Evolutionary conservation across 2,329 filamentous ascomycete species (phyloP).

Genomic region (Apiospora phragmitis): DNA sequence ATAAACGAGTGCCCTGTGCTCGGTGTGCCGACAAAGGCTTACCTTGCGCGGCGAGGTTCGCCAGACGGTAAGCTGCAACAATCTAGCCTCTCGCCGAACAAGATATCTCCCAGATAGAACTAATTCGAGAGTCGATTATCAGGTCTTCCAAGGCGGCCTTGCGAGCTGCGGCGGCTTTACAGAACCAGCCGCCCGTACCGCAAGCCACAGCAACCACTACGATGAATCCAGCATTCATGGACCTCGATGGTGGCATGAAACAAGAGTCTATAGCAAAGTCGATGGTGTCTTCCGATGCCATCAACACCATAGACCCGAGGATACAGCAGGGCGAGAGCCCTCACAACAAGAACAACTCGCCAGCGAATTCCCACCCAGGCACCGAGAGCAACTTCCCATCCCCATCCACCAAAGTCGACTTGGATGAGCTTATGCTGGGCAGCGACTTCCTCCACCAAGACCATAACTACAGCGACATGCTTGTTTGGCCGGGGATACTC

Average conservation of each 20-base stretch:
- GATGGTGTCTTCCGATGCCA: slow-evolving; percentile 29
- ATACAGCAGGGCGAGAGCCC: slow-evolving; percentile 29
- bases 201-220: slow-evolving; percentile 25
- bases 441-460: slow-evolving; percentile 37
- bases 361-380: slow-evolving; percentile 34
- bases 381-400: slow-evolving; percentile 35
- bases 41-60: slow-evolving; percentile 49
- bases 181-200: slow-evolving; percentile 20
- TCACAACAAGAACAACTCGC: slow-evolving; percentile 30
- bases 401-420: slow-evolving; percentile 36
- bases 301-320: slow-evolving; percentile 32
- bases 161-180: slow-evolving; percentile 40
- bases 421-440: slow-evolving; percentile 45
- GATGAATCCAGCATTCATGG: slow-evolving; percentile 38
- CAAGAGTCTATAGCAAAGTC: slow-evolving; percentile 27
- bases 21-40: slow-evolving; percentile 50
- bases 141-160: slow-evolving; percentile 50
- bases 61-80: slow-evolving; percentile 30
- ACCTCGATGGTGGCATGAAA: slow-evolving; percentile 32
- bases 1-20: slow-evolving; percentile 50
- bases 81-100: not conserved
- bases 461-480: slow-evolving; percentile 43
- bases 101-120: not conserved
- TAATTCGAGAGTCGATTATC: not conserved
- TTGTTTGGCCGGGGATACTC: slow-evolving; percentile 46